Base-by-base conservation (phyloP, 1,139 yeast species). In the Geotrichum carabidarum region DNA sequence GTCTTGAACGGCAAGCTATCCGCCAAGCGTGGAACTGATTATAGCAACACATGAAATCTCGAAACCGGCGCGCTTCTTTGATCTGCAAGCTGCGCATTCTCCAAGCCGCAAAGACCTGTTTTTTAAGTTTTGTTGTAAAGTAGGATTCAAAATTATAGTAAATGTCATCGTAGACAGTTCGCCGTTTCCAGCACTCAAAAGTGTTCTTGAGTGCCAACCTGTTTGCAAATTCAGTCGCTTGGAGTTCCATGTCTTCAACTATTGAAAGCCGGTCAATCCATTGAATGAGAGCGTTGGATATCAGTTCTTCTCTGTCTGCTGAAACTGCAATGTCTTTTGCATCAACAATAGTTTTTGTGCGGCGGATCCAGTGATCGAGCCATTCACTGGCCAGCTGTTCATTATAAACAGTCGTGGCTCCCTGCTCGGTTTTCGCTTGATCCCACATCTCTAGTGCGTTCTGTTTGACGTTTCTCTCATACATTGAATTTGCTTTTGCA, bases 21-120 rank as follows among this genome's bases (percentile, higher is more conserved):
- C 53, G 44, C 57, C 57, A 55, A 5, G 15, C 18, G 27, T 48
- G 50, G 18, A 55, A 48, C 14, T 27, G 18, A 18, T 45, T 46
- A 30, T 44, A 27, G 15, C 50, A 40, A 6, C 32, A 22, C 44
- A 46, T 44, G 42, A 38, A 43, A 31, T 38, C 45, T 4, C 54
- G 34, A 18, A 51, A 48, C n/a, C 42, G 36, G 4, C 57, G 52
- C 4, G 54, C 51, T 22, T 46, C 50, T 12, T 43, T 35, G 9
- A 38, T 9, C 22, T 50, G 50, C 14, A 47, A 27, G n/a, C 43
- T 37, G 14, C 47, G 31, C 8, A 35, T 9, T 18, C 27, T 43
- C 57, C 57, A 55, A 9, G 32, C 37, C 1, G 31, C 12, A 17
- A 55, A 37, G 8, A 51, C 27, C 1, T 4, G 5, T 30, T 22